Evolutionary conservation across 2,329 filamentous ascomycete species (phyloP), one percentile per base, ranked within the genome.

Genomic region (Pleomassaria siparia): DNA sequence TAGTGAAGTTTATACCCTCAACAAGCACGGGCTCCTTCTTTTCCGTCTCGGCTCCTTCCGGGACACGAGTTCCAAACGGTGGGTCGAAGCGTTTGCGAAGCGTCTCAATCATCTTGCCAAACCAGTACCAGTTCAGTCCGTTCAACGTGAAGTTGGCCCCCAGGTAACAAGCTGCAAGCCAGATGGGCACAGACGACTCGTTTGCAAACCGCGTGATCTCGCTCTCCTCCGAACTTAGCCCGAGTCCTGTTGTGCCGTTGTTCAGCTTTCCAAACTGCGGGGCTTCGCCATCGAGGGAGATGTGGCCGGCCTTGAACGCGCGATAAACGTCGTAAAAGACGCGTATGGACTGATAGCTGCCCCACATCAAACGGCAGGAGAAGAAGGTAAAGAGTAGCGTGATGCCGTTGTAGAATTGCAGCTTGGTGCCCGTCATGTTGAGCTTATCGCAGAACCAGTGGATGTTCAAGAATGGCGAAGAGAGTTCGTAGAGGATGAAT

Each of bases 391-490:
- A 70, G 43, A 92, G 81, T 3, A 94, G 81, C 47, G 82, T 63
- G 51, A 91, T 77, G 58, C 89, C 89, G 62, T 94, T 94, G 71
- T 89, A 84, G 22, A 91, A 79, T 73, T 94, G 89, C 20, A 83
- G 71, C 44, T 76, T 78, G 16, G 85, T 84, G 28, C 89, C 89
- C 0, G 89, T 94, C 78, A 90, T 84, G 62, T 83, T 80, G 49
- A 92, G 76, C 75, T 95, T 95, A 73, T 95, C 89, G 72, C 88
- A 89, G 76, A 94, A 94, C 89, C 89, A 95, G 76, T 95, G 89
- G 66, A 92, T 81, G 67, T 95, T 95, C 48, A 94, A 79, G 71
- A 94, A 91, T 7, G 89, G 88, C 4, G 86, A 88, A 21, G 88
- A 91, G 30, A 95, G 81, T 71, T 95, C 89, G 81, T 91, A 95